These are phyloP conservation scores for Fusarium nelsonii DNA, from an alignment of 2,329 filamentous ascomycete genomes.

Conservation along the genomic window DNA sequence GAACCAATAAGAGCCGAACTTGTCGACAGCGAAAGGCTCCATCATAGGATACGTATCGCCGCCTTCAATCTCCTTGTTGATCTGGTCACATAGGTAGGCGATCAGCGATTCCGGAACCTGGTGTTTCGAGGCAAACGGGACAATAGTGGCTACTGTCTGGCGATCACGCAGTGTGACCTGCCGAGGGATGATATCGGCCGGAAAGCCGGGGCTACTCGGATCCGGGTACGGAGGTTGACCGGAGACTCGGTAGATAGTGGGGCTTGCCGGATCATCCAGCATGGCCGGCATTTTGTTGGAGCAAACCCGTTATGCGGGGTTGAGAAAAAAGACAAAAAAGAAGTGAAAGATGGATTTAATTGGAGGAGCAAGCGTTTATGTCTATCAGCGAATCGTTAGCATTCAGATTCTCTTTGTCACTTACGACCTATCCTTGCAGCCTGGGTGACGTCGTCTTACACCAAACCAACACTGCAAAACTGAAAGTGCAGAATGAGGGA, in stretches of 20 bases:
- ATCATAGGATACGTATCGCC: constrained; percentile 94
- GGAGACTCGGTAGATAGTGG: constrained; percentile 77
- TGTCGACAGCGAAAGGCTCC: constrained; percentile 77
- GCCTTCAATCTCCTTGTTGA: constrained; percentile 91
- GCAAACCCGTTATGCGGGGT: constrained; percentile 24
- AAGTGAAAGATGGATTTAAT: constrained; percentile 11
- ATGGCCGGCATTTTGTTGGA: constrained; percentile 76
- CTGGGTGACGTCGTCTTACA: constrained; percentile 28
- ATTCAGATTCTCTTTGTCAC: neutral
- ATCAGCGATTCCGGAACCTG: constrained; percentile 82
- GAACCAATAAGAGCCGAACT: constrained; percentile 89
- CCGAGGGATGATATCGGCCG: constrained; percentile 75
- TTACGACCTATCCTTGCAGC: constrained; percentile 18
- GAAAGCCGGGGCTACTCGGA: constrained; percentile 71
- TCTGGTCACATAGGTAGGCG: constrained; percentile 82
- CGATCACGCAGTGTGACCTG: constrained; percentile 87
- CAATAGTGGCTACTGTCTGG: constrained; percentile 83
- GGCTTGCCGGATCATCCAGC: constrained; percentile 79
- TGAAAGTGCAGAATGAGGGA: constrained; percentile 18
- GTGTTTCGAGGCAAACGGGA: constrained; percentile 82
- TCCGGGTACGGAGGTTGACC: constrained; percentile 75
- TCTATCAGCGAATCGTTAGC: constrained; percentile 25
- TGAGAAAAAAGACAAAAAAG: neutral
- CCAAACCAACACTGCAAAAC: constrained; percentile 27
- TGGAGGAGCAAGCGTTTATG: constrained; percentile 7